Evolutionary conservation across 768 basidiomycete genomes (phyloP).

Genomic region (Cantharellus cinnabarinus): DNA sequence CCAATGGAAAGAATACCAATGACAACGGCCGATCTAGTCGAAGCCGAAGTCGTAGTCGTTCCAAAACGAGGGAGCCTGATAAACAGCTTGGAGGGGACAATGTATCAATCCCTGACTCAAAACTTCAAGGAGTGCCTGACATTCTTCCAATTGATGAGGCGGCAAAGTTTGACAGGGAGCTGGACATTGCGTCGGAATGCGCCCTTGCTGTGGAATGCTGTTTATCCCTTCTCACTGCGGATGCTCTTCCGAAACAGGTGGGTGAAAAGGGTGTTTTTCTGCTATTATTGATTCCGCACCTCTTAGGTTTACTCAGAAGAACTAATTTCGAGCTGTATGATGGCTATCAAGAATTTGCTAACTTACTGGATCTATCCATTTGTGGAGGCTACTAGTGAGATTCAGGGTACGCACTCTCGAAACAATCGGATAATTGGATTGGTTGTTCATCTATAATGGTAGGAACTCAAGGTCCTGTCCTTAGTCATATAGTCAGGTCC

Average conservation of each 20-base stretch:
- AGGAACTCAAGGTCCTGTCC: constrained; percentile 10
- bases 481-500: constrained; percentile 29
- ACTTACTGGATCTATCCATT: constrained; percentile 68
- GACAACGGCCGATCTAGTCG: neutral
- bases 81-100: too few relatives aligned
- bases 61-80: neutral
- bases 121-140: neutral
- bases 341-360: constrained; percentile 59
- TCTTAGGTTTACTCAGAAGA: constrained; percentile 83
- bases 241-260: constrained; percentile 74
- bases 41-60: neutral
- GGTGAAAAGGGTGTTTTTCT: constrained; percentile 8
- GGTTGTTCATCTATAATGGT: constrained; percentile 12
- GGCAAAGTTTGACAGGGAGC: constrained; percentile 27
- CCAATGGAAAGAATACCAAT: neutral
- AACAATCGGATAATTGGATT: neutral
- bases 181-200: constrained; percentile 51
- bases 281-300: neutral
- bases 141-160: constrained; percentile 21
- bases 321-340: constrained; percentile 60
- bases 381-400: constrained; percentile 34
- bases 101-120: too few relatives aligned
- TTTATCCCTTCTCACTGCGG: constrained; percentile 55
- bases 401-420: constrained; percentile 13
- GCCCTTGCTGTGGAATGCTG: constrained; percentile 70